Conservation (phyloP, 2,329 filamentous ascomycete species). For the Hypocreales sp. region DNA sequence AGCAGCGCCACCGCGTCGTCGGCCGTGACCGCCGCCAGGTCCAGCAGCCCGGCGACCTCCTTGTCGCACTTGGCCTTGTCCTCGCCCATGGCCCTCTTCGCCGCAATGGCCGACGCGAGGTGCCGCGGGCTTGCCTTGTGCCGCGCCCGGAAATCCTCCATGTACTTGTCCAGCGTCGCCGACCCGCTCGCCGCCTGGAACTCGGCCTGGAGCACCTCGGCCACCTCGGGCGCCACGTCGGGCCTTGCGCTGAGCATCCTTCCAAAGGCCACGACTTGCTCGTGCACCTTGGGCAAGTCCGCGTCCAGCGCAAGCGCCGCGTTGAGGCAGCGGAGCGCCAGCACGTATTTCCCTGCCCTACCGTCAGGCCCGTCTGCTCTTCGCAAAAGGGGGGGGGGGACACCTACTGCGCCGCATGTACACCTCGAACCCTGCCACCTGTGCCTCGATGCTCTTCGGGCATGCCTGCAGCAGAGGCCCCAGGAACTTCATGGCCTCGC, state of each 20-base stretch:
- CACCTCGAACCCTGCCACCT: slow-evolving; percentile 80
- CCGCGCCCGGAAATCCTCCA: slow-evolving; percentile 46
- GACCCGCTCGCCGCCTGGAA: slow-evolving; percentile 46
- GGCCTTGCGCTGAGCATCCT: slow-evolving; percentile 42
- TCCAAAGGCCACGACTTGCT: slow-evolving; percentile 57
- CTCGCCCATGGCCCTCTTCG: slow-evolving; percentile 41
- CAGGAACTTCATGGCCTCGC: slow-evolving; percentile 78
- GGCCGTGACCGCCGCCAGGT: slow-evolving; percentile 31
- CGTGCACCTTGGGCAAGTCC: slow-evolving; percentile 56
- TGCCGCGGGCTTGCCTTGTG: slow-evolving; percentile 48
- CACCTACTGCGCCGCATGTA: slow-evolving; percentile 70
- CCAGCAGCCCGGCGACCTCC: slow-evolving; percentile 43
- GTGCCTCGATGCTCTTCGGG: slow-evolving; percentile 65
- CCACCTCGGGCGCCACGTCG: slow-evolving; percentile 44
- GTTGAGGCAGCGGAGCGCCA: slow-evolving; percentile 74
- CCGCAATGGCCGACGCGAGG: slow-evolving; percentile 46
- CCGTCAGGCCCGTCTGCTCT: too few species aligned
- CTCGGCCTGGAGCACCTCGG: slow-evolving; percentile 53
- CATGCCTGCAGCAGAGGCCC: slow-evolving; percentile 67
- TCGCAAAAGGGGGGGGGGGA: too few species aligned
- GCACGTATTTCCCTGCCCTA: slow-evolving; percentile 77
- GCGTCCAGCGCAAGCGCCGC: slow-evolving; percentile 55
- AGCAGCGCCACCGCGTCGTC: slow-evolving; percentile 36
- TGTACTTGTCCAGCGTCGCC: slow-evolving; percentile 44
- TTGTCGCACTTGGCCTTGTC: slow-evolving; percentile 42